Percentiles rank a stretch among this genome's conserved stretches.
Evolutionary conservation across 768 basidiomycete genomes (phyloP).

Genomic region (Suillus bovinus): DNA sequence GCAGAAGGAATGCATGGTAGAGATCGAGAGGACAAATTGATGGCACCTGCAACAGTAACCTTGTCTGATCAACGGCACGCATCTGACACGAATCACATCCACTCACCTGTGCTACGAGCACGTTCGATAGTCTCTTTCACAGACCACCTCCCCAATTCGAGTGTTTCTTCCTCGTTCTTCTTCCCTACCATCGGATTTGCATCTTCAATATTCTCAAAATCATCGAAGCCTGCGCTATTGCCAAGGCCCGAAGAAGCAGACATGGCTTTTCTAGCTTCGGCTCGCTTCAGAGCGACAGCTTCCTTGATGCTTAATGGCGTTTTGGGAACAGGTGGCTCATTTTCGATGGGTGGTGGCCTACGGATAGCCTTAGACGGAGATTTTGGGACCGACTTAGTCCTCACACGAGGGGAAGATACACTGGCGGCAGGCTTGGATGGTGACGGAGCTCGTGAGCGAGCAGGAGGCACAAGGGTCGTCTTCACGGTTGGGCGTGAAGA

Average conservation of each 20-base stretch:
- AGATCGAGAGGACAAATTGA: slow-evolving; percentile 76
- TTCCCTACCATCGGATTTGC: slow-evolving; percentile 31
- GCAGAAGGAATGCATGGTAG: slow-evolving; percentile 74
- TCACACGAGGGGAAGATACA: slow-evolving; percentile 29
- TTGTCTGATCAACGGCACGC: slow-evolving; percentile 46
- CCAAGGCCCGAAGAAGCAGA: slow-evolving; percentile 20
- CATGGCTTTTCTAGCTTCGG: slow-evolving; percentile 69
- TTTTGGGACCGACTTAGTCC: slow-evolving; percentile 39
- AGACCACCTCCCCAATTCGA: slow-evolving; percentile 59
- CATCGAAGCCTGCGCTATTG: slow-evolving; percentile 29
- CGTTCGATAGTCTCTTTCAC: slow-evolving; percentile 77
- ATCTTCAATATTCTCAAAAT: slow-evolving; percentile 49
- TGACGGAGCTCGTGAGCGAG: slow-evolving; percentile 34
- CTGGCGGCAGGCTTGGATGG: slow-evolving; percentile 31
- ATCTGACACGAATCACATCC: slow-evolving; percentile 33
- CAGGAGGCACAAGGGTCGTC: slow-evolving; percentile 25
- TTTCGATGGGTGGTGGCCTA: slow-evolving; percentile 20
- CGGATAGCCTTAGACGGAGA: slow-evolving; percentile 33
- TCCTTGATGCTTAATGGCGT: slow-evolving; percentile 61
- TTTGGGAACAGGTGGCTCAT: slow-evolving; percentile 32
- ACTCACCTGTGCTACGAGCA: slow-evolving; percentile 73
- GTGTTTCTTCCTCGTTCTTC: slow-evolving; percentile 47
- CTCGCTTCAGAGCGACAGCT: slow-evolving; percentile 75
- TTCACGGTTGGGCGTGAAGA: slow-evolving; percentile 34
- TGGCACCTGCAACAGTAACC: slow-evolving; percentile 53